phyloP scores from a whole-genome alignment of 352 stramenopile species.

The Pythium periplocum region DNA sequence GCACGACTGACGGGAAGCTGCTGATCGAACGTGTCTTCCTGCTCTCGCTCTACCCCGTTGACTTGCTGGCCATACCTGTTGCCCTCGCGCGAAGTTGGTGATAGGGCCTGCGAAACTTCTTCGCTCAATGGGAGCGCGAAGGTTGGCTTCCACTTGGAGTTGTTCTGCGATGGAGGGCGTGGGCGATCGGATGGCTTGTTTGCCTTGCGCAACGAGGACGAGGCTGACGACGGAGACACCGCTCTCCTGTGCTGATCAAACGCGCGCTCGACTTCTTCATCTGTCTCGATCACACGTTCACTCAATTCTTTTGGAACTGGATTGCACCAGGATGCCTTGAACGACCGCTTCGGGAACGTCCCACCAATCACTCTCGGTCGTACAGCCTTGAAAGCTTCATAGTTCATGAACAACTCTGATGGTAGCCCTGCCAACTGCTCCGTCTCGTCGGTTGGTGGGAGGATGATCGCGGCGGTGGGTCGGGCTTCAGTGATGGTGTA shows the following conservation, averaged over 20 bases:
- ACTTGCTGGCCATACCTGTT: too few relatives aligned
- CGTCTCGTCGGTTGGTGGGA: conserved; percentile 27
- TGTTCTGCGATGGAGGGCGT: too few relatives aligned
- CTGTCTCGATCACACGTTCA: conserved; percentile 1
- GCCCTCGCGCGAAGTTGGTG: too few relatives aligned
- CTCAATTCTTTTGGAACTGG: conserved; percentile 29
- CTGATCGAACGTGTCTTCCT: too few relatives aligned
- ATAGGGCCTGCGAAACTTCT: too few relatives aligned
- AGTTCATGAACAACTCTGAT: conserved; percentile 69
- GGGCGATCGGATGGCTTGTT: too few relatives aligned
- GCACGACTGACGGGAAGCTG: too few relatives aligned
- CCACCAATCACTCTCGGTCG: conserved; percentile 38
- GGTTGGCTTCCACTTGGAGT: conserved; percentile 2
- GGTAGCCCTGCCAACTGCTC: conserved; percentile 28
- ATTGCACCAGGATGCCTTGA: conserved; percentile 75
- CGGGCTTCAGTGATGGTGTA: conserved; percentile 40
- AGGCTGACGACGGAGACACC: not conserved
- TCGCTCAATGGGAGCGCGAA: not conserved
- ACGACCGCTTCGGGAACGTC: conserved; percentile 54
- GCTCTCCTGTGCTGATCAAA: conserved; percentile 11
- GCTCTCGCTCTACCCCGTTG: too few relatives aligned
- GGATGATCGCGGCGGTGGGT: conserved; percentile 34
- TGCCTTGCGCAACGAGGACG: too few relatives aligned
- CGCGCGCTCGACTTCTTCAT: conserved; percentile 20
- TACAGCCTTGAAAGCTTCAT: conserved; percentile 51